Base-by-base conservation (phyloP, 2,329 filamentous ascomycete species). In the Calycina herbarum region DNA sequence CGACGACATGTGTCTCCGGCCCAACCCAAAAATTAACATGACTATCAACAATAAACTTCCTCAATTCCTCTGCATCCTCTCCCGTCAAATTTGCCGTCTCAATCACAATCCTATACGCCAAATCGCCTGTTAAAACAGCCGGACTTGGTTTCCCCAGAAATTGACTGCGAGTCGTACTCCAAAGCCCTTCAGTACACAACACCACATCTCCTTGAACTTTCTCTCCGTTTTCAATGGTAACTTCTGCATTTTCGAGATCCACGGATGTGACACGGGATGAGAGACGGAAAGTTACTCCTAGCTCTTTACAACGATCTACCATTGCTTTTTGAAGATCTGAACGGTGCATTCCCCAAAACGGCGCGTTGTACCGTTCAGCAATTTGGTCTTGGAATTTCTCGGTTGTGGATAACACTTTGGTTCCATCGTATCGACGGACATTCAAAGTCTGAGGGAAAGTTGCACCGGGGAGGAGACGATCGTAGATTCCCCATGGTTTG, bases 61-160 rank as follows among this genome's bases (percentile, higher is more conserved):
- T 77, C 3, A 90, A 74, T 42, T 82, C 79, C 0, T 81, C 77
- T 0, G 13, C 77, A 45, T 73, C 70, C 27, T 78, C 76, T 54
- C 88, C 84, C 0, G 77, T 69, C 1, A 89, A 79, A 35, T 87
- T 78, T 7, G 85, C 80, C 0, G 83, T 72, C 0, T 77, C 74
- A 2, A 90, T 77, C 0, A 88, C 82, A 40, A 90, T 83, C 1
- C 88, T 80, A 71, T 89, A 91, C 1, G 87, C 88, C 15, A 90
- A 74, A 72, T 91, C 88, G 0, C 87, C 88, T 0, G 87, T 90
- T 0, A 85, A 82, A 7, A 82, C 73, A 0, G 87, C 85, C 5
- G 78, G 76, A 42, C 84, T 82, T 3, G 78, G 76, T 0, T 72
- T 76, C 0, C 80, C 80, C 0, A 85, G 74, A 17, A 85, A 82